Conservation (phyloP, 306 rosid genomes). For the cucumber (Cucumis sativus) region DNA sequence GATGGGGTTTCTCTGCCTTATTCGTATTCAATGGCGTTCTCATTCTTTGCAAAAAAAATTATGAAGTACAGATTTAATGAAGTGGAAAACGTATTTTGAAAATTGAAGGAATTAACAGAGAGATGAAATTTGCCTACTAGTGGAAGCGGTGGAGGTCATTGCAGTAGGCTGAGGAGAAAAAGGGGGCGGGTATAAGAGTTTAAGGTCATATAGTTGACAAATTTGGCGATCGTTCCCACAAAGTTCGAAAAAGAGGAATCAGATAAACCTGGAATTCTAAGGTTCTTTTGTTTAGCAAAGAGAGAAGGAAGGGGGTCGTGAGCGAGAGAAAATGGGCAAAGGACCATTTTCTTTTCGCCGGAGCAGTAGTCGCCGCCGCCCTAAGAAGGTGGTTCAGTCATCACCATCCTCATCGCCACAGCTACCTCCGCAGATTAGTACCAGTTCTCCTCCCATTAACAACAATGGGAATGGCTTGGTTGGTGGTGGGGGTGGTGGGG, state of each 20-base stretch:
- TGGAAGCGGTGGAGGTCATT: neutral
- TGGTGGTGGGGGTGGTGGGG: constrained; percentile 8
- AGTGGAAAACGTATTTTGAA: neutral
- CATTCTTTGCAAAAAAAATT: neutral
- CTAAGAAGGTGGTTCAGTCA: constrained; percentile 23
- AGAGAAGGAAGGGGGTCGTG: neutral
- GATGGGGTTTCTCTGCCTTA: neutral
- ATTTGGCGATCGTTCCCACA: neutral
- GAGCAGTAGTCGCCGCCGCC: constrained; percentile 44
- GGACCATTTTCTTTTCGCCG: constrained; percentile 57
- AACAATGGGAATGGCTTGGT: constrained; percentile 3
- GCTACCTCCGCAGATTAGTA: neutral
- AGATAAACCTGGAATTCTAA: neutral
- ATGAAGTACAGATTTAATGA: neutral
- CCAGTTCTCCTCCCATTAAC: constrained; percentile 17
- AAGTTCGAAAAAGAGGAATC: neutral
- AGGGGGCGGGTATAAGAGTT: neutral
- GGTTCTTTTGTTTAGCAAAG: neutral
- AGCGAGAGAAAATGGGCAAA: constrained; percentile 39
- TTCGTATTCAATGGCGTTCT: neutral
- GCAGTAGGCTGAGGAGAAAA: neutral
- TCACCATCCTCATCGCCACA: neutral
- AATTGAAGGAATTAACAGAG: neutral
- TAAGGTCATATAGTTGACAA: neutral
- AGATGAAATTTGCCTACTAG: neutral